Conservation (phyloP, 306 rosid genomes). For the Casuarina cunninghamiana region DNA sequence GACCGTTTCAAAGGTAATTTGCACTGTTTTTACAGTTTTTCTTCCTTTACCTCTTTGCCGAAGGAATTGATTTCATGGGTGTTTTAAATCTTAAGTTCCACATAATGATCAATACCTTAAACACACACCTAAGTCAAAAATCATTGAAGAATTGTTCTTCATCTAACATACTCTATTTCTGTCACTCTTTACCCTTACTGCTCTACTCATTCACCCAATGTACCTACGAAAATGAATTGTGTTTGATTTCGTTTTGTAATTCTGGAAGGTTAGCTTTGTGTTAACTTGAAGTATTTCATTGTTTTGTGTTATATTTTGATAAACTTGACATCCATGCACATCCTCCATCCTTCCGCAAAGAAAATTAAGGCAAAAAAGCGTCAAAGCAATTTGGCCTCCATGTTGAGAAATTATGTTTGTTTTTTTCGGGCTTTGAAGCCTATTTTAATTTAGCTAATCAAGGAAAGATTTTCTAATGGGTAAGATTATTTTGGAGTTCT, state of each 20-base stretch:
- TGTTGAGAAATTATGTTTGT: neutral
- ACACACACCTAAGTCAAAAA: neutral
- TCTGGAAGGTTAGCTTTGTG: neutral
- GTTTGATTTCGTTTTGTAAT: neutral
- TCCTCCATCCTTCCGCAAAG: neutral
- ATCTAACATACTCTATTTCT: neutral
- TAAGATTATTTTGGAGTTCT: neutral
- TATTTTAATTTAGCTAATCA: neutral
- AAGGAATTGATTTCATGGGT: neutral
- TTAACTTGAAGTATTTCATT: neutral
- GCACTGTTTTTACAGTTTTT: slow-evolving; percentile 1
- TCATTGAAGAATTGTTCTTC: neutral
- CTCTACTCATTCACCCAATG: neutral
- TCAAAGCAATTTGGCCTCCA: neutral
- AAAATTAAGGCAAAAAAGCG: neutral
- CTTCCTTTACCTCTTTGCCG: slow-evolving; percentile 5
- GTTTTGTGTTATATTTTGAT: neutral
- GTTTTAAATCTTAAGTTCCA: slow-evolving; percentile 13
- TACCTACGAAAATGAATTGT: neutral
- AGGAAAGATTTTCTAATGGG: neutral
- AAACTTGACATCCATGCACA: neutral
- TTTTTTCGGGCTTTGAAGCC: neutral
- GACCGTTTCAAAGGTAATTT: slow-evolving; percentile 80
- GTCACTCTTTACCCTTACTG: neutral
- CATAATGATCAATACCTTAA: slow-evolving; percentile 3